phyloP scores from a whole-genome alignment of 192 early-diverging fungal species.

The Umbelopsis isabellina region DNA sequence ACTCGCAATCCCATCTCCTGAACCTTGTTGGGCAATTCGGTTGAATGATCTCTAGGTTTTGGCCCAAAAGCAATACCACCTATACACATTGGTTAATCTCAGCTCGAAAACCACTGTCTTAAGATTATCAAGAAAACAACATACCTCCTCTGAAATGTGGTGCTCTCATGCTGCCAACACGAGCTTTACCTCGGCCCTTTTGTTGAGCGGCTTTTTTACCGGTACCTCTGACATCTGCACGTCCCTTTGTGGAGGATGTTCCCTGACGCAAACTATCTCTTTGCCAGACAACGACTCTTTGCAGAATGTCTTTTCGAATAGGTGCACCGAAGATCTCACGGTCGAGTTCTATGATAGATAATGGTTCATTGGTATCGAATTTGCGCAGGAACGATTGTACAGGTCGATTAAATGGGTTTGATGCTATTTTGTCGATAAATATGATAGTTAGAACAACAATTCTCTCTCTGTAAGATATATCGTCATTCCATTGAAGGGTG shows the following conservation, averaged over 20 bases:
- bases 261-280: conserved; percentile 78
- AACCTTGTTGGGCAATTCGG: conserved; percentile 84
- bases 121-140: background rate
- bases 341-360: conserved; percentile 74
- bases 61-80: conserved; percentile 89
- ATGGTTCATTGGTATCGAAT: conserved; percentile 70
- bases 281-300: conserved; percentile 88
- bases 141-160: conserved; percentile 88
- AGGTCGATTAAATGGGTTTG: conserved; percentile 39
- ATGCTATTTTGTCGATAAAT: conserved; percentile 10
- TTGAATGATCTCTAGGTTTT: conserved; percentile 80
- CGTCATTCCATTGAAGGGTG: background rate
- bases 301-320: conserved; percentile 80
- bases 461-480: background rate
- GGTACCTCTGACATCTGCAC: conserved; percentile 84
- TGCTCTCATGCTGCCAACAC: conserved; percentile 81
- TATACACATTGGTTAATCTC: conserved; percentile 15
- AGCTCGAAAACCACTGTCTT: background rate
- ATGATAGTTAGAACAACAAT: background rate
- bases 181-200: conserved; percentile 93
- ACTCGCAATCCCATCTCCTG: conserved; percentile 82
- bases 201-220: conserved; percentile 84
- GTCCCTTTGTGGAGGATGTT: conserved; percentile 80
- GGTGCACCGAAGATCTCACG: conserved; percentile 76
- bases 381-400: conserved; percentile 79